Evolutionary conservation across 228 moss, liverwort and hornwort species (phyloP).

Genomic region (Sphagnum fallax): DNA sequence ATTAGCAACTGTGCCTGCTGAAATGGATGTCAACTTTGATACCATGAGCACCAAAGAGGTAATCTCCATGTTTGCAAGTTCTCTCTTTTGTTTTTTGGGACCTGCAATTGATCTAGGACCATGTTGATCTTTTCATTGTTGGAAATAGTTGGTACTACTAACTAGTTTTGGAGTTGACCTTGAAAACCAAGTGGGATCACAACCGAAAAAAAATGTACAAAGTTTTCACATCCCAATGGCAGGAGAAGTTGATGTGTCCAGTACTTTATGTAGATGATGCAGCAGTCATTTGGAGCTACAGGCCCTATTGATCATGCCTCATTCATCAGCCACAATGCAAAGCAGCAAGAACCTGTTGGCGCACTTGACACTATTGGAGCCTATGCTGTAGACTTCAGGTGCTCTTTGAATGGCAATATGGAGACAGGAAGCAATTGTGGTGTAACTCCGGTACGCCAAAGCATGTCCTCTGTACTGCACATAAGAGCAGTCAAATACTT

Average conservation of each 20-base stretch:
- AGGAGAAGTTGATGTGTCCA: not conserved
- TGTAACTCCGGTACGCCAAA: too few species aligned
- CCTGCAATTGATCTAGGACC: not conserved
- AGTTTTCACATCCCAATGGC: not conserved
- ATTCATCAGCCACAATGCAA: slow-evolving; percentile 1
- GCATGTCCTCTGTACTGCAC: too few species aligned
- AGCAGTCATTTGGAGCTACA: not conserved
- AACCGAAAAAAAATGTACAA: not conserved
- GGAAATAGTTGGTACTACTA: not conserved
- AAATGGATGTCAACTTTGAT: slow-evolving; percentile 43
- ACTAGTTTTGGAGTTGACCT: not conserved
- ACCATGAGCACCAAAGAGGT: slow-evolving; percentile 43
- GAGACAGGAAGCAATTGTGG: not conserved
- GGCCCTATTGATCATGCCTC: too few species aligned
- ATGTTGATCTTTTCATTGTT: not conserved
- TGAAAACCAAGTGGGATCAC: not conserved
- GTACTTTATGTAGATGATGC: not conserved
- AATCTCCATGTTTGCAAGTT: not conserved
- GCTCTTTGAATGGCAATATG: too few species aligned
- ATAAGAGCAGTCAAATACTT: too few species aligned
- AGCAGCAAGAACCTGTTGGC: slow-evolving; percentile 6
- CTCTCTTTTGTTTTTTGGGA: not conserved
- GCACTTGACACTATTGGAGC: slow-evolving; percentile 18
- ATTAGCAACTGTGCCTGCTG: slow-evolving; percentile 49
- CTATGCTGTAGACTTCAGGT: slow-evolving; percentile 14